A percentile compares a stretch with the other conserved stretches of the same genome.
These are phyloP conservation scores for Penicillium crustosum DNA, from an alignment of 2,329 filamentous ascomycete genomes.

Conservation along the genomic window DNA sequence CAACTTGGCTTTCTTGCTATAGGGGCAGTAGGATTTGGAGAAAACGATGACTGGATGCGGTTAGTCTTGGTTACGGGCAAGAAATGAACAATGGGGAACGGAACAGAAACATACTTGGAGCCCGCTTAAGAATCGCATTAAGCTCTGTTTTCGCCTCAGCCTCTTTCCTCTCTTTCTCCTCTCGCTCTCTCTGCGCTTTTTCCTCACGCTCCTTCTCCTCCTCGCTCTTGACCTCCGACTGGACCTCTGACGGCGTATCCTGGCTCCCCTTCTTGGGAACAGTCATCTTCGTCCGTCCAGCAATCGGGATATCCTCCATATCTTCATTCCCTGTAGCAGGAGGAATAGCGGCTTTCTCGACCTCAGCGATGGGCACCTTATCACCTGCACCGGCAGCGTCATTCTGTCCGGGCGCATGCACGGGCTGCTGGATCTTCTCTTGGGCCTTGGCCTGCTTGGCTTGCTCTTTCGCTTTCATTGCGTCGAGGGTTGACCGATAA, in stretches of 20 bases:
- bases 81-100: background rate
- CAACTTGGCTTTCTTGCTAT: slow-evolving; percentile 79
- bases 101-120: slow-evolving; percentile 64
- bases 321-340: slow-evolving; percentile 45
- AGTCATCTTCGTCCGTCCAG: slow-evolving; percentile 55
- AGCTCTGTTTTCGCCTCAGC: slow-evolving; percentile 65
- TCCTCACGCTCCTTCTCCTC: slow-evolving; percentile 49
- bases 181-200: slow-evolving; percentile 52
- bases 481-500: slow-evolving; percentile 56
- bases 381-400: slow-evolving; percentile 31
- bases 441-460: slow-evolving; percentile 51
- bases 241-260: slow-evolving; percentile 21
- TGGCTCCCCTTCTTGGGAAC: slow-evolving; percentile 38
- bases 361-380: slow-evolving; percentile 63
- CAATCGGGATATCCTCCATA: slow-evolving; percentile 50
- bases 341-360: slow-evolving; percentile 41
- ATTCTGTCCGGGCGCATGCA: slow-evolving; percentile 10
- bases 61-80: slow-evolving; percentile 3
- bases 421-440: slow-evolving; percentile 52
- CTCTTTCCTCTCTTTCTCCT: slow-evolving; percentile 11
- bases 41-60: slow-evolving; percentile 77
- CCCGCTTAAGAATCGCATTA: slow-evolving; percentile 75
- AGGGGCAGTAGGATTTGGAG: slow-evolving; percentile 90
- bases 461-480: slow-evolving; percentile 52
- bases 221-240: slow-evolving; percentile 8